phyloP scores from a whole-genome alignment of 192 early-diverging fungal genomes.

The Pilaira anomala region DNA sequence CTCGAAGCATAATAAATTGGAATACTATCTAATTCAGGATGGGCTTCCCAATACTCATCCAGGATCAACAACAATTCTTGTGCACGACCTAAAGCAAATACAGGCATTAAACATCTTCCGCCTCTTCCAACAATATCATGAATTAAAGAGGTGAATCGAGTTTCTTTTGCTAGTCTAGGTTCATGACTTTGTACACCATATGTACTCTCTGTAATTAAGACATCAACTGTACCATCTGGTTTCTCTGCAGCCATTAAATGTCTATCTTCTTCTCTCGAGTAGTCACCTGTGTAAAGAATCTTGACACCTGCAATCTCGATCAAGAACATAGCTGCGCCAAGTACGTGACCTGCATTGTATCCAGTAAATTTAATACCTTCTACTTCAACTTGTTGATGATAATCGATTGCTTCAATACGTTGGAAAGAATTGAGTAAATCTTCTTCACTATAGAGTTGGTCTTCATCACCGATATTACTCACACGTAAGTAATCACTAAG shows the following conservation, averaged over 20 bases:
- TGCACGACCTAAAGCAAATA: conserved; percentile 95
- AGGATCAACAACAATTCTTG: conserved; percentile 96
- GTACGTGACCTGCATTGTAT: conserved; percentile 97
- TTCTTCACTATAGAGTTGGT: conserved; percentile 87
- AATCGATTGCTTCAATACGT: conserved; percentile 92
- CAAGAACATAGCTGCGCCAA: conserved; percentile 98
- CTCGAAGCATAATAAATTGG: conserved; percentile 95
- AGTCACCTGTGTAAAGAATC: conserved; percentile 96
- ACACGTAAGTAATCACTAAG: conserved; percentile 93
- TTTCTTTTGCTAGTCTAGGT: conserved; percentile 90
- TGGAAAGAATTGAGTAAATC: conserved; percentile 80
- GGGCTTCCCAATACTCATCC: conserved; percentile 94
- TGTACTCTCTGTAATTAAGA: conserved; percentile 94
- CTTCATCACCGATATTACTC: conserved; percentile 70
- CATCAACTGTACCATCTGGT: conserved; percentile 78
- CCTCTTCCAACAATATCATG: conserved; percentile 82
- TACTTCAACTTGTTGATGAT: conserved; percentile 94
- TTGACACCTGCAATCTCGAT: conserved; percentile 87
- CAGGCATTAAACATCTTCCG: conserved; percentile 92
- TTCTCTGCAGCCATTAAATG: conserved; percentile 96
- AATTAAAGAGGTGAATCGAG: conserved; percentile 78
- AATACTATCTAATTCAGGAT: conserved; percentile 83
- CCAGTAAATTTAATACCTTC: conserved; percentile 93
- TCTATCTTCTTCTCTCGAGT: conserved; percentile 97
- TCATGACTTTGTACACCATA: conserved; percentile 97